phyloP scores from a whole-genome alignment of 2,329 filamentous ascomycete species.

The Aspergillus bombycis region DNA sequence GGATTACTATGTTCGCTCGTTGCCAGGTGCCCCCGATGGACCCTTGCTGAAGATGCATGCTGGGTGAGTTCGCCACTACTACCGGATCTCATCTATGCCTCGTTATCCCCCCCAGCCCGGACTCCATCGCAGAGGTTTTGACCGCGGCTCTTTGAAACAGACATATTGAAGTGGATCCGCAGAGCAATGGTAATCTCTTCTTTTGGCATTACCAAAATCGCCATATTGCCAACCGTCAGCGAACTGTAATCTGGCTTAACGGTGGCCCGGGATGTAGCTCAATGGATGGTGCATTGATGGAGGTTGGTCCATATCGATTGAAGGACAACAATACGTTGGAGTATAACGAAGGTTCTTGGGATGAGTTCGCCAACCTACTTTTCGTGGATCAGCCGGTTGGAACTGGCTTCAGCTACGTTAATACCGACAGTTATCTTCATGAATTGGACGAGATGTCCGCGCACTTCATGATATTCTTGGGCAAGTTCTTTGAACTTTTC shows the following conservation, averaged over 20 bases:
- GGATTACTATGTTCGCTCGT: slow-evolving; percentile 84
- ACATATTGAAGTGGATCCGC: slow-evolving; percentile 85
- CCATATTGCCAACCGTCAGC: slow-evolving; percentile 88
- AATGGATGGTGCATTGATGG: slow-evolving; percentile 95
- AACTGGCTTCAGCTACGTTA: slow-evolving; percentile 93
- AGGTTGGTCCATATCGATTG: slow-evolving; percentile 89
- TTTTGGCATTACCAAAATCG: slow-evolving; percentile 98
- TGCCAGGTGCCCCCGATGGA: slow-evolving; percentile 81
- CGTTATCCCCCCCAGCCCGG: background rate
- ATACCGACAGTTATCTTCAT: slow-evolving; percentile 82
- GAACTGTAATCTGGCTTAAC: slow-evolving; percentile 95
- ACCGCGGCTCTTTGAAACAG: slow-evolving; percentile 50
- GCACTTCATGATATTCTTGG: slow-evolving; percentile 85
- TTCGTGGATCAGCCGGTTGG: slow-evolving; percentile 98
- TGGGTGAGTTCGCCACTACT: slow-evolving; percentile 64
- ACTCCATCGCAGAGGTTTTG: background rate
- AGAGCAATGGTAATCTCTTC: slow-evolving; percentile 90
- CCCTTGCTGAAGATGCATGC: slow-evolving; percentile 95
- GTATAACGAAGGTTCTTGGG: slow-evolving; percentile 95
- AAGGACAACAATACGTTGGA: slow-evolving; percentile 71
- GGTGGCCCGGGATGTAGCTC: slow-evolving; percentile 96
- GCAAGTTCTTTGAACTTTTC: slow-evolving; percentile 89
- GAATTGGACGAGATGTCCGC: slow-evolving; percentile 87
- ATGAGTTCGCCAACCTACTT: slow-evolving; percentile 94
- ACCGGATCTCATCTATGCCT: background rate